A percentile compares a stretch with the other conserved stretches of the same genome.
Conservation (phyloP, 768 basidiomycete species). For the Phaeotremella fagi region DNA sequence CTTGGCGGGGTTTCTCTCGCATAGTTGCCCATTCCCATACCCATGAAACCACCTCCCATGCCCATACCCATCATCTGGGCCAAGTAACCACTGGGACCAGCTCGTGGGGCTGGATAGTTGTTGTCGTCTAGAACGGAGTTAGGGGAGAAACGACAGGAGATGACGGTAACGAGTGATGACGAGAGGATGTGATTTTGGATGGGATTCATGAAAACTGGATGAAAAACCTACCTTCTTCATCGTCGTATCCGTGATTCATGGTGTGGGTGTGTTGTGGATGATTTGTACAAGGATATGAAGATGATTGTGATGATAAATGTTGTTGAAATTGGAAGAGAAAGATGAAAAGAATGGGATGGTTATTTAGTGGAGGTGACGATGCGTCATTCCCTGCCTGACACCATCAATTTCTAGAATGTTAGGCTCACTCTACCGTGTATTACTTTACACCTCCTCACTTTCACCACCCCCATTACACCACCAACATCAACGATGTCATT, state of each 20-base stretch:
- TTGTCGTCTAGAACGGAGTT: neutral
- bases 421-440: neutral
- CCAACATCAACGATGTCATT: slow-evolving; percentile 14
- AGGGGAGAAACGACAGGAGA: neutral
- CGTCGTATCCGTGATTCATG: slow-evolving; percentile 47
- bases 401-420: too few relatives aligned
- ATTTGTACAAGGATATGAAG: neutral
- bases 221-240: slow-evolving; percentile 37
- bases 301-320: neutral
- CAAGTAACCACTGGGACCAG: slow-evolving; percentile 32
- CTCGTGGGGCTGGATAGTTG: slow-evolving; percentile 5
- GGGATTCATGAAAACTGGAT: neutral
- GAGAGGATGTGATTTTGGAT: neutral
- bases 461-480: neutral
- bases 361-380: too few relatives aligned
- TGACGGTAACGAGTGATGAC: neutral
- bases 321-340: neutral
- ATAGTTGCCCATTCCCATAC: slow-evolving; percentile 20
- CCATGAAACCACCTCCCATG: slow-evolving; percentile 21
- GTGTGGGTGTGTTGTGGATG: neutral
- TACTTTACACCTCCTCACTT: too few relatives aligned
- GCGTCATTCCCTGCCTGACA: too few relatives aligned
- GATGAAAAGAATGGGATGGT: too few relatives aligned
- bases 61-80: slow-evolving; percentile 40
- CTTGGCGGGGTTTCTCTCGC: slow-evolving; percentile 7